Base-by-base conservation (phyloP, 805 yeast genomes). In the Kazachstania psychrophila region DNA sequence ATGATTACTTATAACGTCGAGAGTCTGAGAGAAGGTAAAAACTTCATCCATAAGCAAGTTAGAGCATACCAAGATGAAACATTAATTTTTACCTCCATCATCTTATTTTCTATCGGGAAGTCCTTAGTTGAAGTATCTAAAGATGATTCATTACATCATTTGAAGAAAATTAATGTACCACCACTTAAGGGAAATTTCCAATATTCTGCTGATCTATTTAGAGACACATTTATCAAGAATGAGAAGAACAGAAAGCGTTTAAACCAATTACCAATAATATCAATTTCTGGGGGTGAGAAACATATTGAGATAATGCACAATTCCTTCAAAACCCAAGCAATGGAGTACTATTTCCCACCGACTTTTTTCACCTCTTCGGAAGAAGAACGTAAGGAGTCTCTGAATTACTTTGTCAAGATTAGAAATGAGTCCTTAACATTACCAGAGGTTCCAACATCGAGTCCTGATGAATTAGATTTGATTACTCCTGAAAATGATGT, bases 1-100 rank as follows among this genome's bases (percentile, higher is more conserved):
- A 70, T 72, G 13, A 68, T 77, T 46, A 58, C 58, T 7, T 82
- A 77, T 53, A 60, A 66, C 24, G 87, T 82, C 6, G 58, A 55
- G 14, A 64, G 63, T 29, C 51, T 78, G 17, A 64, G 74, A 36
- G 71, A 72, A 28, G 79, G 78, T 7, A 70, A 65, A 29, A 69
- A 69, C 37, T 71, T 68, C 37, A 61, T 68, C 23, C 72, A 75
- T 32, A 62, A 77, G 31, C 70, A 72, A 30, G 73, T 83, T 4
- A 58, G 61, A 28, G 76, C 77, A 3, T 61, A 60, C 22, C 92
- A 83, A 56, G 53, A 65, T 17, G 75, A 68, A 10, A 57, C 60
- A 23, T 47, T 75, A 26, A 66, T 73, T 11, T 77, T 70, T 48
- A 65, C 69, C 3, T 72, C 81, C 2, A 62, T 70, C 30, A 64